phyloP scores from a whole-genome alignment of 176 grass and related monocot species.

The Oryza longistaminata region DNA sequence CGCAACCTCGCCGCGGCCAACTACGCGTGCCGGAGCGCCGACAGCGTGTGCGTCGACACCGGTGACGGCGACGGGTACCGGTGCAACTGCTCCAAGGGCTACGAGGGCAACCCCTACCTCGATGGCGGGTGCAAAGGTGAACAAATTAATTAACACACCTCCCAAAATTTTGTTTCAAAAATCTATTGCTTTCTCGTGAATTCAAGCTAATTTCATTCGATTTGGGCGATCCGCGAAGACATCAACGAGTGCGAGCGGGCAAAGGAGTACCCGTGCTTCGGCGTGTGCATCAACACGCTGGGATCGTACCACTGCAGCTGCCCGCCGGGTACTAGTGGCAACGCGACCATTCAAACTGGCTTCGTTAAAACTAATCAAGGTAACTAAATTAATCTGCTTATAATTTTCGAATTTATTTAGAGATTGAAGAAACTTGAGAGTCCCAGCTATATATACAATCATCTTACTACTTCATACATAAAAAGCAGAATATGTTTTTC shows the following conservation, averaged over 20 bases:
- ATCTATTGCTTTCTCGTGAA: too few species aligned
- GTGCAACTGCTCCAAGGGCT: constrained; percentile 15
- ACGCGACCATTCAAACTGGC: not conserved
- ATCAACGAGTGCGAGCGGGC: constrained; percentile 11
- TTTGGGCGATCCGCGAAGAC: constrained; percentile 1
- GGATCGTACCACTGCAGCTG: not conserved
- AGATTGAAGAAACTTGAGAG: too few species aligned
- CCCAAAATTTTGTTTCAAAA: too few species aligned
- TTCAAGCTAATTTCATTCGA: too few species aligned
- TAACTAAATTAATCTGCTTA: not conserved
- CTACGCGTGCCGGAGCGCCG: too few species aligned
- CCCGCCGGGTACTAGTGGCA: not conserved
- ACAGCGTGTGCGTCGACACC: too few species aligned
- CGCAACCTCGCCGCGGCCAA: too few species aligned
- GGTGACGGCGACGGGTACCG: constrained; percentile 4
- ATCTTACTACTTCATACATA: too few species aligned
- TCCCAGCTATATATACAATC: too few species aligned
- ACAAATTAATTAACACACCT: too few species aligned
- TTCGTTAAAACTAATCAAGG: not conserved
- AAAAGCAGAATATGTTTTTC: too few species aligned
- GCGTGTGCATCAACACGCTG: not conserved
- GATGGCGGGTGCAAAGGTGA: constrained; percentile 24
- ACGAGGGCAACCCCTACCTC: constrained; percentile 55
- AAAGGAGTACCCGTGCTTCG: not conserved
- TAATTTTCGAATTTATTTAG: not conserved